A percentile compares a stretch with the other conserved stretches of the same genome.
phyloP scores from a whole-genome alignment of 768 basidiomycete species.

The Phaeotremella fagi region DNA sequence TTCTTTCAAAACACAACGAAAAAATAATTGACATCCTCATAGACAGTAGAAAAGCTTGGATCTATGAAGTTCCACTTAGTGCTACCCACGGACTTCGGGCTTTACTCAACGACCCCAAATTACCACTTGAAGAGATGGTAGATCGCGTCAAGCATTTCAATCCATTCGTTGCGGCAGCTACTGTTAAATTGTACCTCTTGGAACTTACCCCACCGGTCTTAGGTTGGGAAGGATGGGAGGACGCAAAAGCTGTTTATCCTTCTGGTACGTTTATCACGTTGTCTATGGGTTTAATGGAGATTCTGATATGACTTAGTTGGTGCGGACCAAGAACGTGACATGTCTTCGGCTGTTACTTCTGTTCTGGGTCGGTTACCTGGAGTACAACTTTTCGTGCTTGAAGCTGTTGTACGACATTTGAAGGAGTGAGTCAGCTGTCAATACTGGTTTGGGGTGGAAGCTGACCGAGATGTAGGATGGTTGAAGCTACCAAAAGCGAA shows the following conservation, averaged over 20 bases:
- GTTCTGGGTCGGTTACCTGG: conserved; percentile 68
- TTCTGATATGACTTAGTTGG: conserved; percentile 54
- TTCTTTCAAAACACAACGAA: background rate
- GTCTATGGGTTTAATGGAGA: background rate
- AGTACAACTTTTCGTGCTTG: conserved; percentile 74
- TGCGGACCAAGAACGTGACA: conserved; percentile 54
- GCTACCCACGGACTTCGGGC: conserved; percentile 82
- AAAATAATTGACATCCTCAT: background rate
- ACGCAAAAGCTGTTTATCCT: conserved; percentile 80
- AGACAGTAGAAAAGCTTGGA: conserved; percentile 88
- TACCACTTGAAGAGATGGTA: conserved; percentile 47
- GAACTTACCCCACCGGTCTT: conserved; percentile 83
- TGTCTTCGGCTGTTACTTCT: conserved; percentile 55
- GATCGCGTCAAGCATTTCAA: conserved; percentile 71
- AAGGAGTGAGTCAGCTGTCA: conserved; percentile 61
- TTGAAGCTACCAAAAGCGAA: conserved; percentile 62
- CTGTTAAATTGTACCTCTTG: conserved; percentile 82
- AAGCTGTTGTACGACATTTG: conserved; percentile 71
- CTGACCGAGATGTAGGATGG: conserved; percentile 54
- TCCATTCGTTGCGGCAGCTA: conserved; percentile 75
- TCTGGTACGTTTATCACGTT: conserved; percentile 49
- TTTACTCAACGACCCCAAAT: conserved; percentile 63
- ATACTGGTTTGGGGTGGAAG: background rate
- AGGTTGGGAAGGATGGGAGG: conserved; percentile 87
- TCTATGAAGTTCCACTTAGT: conserved; percentile 79